These are phyloP conservation scores for Ramaria rubella DNA, from an alignment of 768 basidiomycete genomes.

Conservation along the genomic window DNA sequence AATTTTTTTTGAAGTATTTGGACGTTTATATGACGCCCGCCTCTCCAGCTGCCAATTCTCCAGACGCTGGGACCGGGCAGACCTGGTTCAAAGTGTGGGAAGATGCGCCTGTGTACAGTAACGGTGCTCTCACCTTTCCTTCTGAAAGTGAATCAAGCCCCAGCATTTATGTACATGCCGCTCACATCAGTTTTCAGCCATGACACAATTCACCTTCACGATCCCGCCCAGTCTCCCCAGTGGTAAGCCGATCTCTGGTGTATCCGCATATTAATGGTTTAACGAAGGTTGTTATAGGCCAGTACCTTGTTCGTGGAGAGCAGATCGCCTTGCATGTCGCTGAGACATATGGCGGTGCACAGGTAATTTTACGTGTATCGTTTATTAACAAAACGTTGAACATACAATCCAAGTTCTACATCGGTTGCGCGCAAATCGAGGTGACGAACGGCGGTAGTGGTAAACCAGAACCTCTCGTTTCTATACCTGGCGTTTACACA, in stretches of 20 bases:
- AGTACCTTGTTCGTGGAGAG: constrained; percentile 17
- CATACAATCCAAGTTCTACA: constrained; percentile 12
- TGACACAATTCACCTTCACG: constrained; percentile 13
- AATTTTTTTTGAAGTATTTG: constrained; percentile 10
- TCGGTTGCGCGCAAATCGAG: constrained; percentile 16
- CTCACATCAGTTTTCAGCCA: not conserved
- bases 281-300: not conserved
- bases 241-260: not conserved
- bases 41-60: constrained; percentile 15
- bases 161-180: not conserved
- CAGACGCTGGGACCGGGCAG: constrained; percentile 13
- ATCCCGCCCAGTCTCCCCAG: constrained; percentile 14
- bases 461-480: constrained; percentile 13
- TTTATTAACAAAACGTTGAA: not conserved
- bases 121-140: constrained; percentile 10
- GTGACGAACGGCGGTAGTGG: constrained; percentile 13
- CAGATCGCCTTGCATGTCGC: constrained; percentile 19
- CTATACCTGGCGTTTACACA: constrained; percentile 16
- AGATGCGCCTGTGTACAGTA: constrained; percentile 9
- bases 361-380: constrained; percentile 9
- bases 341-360: constrained; percentile 12
- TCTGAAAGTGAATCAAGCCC: constrained; percentile 5
- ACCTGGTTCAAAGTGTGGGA: constrained; percentile 20
- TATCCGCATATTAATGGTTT: not conserved
- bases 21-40: constrained; percentile 15